Percentiles rank a stretch among this genome's conserved stretches.
Conservation (phyloP, 331 rosid genomes). For the Prunus yedoensis region DNA sequence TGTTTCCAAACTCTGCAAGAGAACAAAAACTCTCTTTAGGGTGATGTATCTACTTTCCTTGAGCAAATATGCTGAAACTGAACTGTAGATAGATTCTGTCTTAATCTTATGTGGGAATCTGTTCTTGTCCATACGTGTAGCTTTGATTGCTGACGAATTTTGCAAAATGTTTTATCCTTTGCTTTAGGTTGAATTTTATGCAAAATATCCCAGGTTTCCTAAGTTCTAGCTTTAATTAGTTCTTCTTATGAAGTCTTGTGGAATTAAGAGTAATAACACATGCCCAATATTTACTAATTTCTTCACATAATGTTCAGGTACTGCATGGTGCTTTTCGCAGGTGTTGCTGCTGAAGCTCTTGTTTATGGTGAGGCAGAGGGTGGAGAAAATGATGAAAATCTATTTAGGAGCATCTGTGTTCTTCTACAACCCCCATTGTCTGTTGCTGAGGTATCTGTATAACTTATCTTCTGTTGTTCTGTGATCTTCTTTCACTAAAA, state of each 20-base stretch:
- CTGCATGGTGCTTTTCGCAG: constrained; percentile 97
- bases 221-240: not conserved
- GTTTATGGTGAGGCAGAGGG: constrained; percentile 96
- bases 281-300: constrained; percentile 21
- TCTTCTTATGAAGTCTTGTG: not conserved
- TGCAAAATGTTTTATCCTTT: not conserved
- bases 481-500: not conserved
- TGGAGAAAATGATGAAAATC: constrained; percentile 95
- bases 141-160: not conserved
- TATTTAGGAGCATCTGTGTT: constrained; percentile 71
- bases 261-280: not conserved
- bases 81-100: not conserved
- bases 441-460: constrained; percentile 59
- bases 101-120: not conserved
- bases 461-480: constrained; percentile 15
- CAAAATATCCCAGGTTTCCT: not conserved
- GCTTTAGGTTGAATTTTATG: not conserved
- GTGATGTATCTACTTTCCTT: not conserved
- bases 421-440: constrained; percentile 82
- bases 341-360: constrained; percentile 96
- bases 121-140: not conserved
- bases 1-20: not conserved
- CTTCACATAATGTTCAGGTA: constrained; percentile 53
- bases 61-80: not conserved
- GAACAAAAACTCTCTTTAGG: not conserved